Base-by-base conservation (phyloP, 176 grass and related monocot genomes). In the Cenchrus americanus region DNA sequence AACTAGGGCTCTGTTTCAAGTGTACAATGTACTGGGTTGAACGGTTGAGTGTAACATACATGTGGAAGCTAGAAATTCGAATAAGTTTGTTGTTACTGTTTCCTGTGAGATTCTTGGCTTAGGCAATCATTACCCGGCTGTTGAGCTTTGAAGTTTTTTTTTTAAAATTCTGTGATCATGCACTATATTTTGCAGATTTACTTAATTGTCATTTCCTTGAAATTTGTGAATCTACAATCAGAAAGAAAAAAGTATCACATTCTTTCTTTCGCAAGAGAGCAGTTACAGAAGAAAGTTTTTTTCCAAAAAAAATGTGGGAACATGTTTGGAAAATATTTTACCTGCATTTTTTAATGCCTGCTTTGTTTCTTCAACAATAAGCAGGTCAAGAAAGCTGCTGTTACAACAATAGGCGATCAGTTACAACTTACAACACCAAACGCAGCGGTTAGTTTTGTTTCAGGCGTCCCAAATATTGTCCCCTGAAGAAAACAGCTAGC, bases 21-120 rank as follows among this genome's bases (percentile, higher is more conserved):
- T 62, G 59, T 81, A 44, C 53, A 27, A 30, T 86, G 73, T 74
- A 83, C 42, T 26, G 17, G 22, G 14, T 73, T 77, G 30, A 26
- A 8, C 72, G 49, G 19, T 73, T 77, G 30, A 26, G 11, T 78
- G 49, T 42, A 76, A 77, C n/a, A 49, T 84, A 71, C 64, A 17
- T 5, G 63, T 68, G 24, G 9, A 46, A 30, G 23, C 49, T 78
- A 53, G 2, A 42, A 72, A 71, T n/a, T 66, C 22, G 2, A 72
- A 82, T 82, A 82, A 62, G 13, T 27, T 75, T 18, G 54, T 0
- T 5, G 10, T 57, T 32, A 14, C 22, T 69, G 30, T 62, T 79
- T 59, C 51, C 0, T 32, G 51, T 23, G 51, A 27, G 10, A 43
- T 57, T 58, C 21, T 57, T 78, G 30, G 26, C 34, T 69, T 57